These are phyloP conservation scores for Spencermartinsiella ligniputridi DNA, from an alignment of 1,139 yeast species.

Conservation along the genomic window DNA sequence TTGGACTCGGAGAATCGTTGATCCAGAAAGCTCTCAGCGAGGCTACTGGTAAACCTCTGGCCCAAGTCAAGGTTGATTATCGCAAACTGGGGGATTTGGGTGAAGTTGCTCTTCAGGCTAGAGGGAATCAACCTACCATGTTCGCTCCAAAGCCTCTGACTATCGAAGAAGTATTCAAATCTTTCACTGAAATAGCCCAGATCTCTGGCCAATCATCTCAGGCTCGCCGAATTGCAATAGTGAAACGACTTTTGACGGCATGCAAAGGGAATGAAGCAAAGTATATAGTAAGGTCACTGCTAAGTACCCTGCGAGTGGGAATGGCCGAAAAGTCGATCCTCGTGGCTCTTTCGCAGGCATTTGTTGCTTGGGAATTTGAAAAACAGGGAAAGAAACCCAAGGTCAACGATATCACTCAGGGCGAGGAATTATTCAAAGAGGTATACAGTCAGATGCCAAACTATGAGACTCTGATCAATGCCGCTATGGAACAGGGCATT, in stretches of 20 bases:
- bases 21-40: conserved; percentile 85
- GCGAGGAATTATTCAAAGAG: conserved; percentile 77
- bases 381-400: conserved; percentile 20
- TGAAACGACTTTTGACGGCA: conserved; percentile 79
- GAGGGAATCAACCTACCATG: conserved; percentile 87
- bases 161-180: conserved; percentile 65
- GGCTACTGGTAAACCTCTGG: conserved; percentile 75
- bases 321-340: conserved; percentile 91
- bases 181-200: conserved; percentile 71
- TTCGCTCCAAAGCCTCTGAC: conserved; percentile 83
- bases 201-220: conserved; percentile 85
- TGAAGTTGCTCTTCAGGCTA: conserved; percentile 74
- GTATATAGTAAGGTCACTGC: conserved; percentile 80
- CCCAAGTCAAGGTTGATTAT: conserved; percentile 70
- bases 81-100: conserved; percentile 88
- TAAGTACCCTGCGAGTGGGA: conserved; percentile 89
- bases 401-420: conserved; percentile 34
- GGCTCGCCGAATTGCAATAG: conserved; percentile 64
- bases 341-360: conserved; percentile 78
- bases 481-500: conserved; percentile 66
- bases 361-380: conserved; percentile 53
- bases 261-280: conserved; percentile 90
- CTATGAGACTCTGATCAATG: conserved; percentile 68
- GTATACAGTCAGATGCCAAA: conserved; percentile 92
- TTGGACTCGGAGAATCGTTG: conserved; percentile 88